Percentiles rank a stretch among this genome's conserved stretches.
These are phyloP conservation scores for Tagetes erecta DNA, from an alignment of 129 eudicot species.

Conservation along the genomic window DNA sequence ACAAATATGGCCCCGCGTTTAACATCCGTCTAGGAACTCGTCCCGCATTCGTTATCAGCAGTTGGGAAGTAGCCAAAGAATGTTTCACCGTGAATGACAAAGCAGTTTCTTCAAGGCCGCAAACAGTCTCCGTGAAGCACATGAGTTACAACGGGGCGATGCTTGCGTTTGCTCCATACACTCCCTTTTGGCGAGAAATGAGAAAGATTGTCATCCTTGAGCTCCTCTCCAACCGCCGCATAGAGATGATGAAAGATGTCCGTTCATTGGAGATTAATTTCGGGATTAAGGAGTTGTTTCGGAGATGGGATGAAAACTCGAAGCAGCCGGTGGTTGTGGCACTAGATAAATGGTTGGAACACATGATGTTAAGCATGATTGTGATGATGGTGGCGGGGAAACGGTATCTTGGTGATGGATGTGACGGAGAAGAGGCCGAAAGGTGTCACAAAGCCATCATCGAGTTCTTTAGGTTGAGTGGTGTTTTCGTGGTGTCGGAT, in stretches of 20 bases:
- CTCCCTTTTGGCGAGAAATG: slow-evolving; percentile 36
- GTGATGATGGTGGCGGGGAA: slow-evolving; percentile 32
- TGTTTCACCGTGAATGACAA: slow-evolving; percentile 5
- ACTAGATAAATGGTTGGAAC: slow-evolving; percentile 10
- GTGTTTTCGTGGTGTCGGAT: slow-evolving; percentile 28
- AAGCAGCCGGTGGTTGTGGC: neutral
- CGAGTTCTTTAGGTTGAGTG: slow-evolving; percentile 30
- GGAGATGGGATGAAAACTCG: slow-evolving; percentile 8
- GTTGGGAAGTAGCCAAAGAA: slow-evolving; percentile 26
- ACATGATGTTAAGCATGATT: slow-evolving; percentile 18
- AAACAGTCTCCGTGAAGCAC: slow-evolving; percentile 17
- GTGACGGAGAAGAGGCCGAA: slow-evolving; percentile 11
- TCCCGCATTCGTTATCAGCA: slow-evolving; percentile 27
- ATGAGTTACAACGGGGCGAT: slow-evolving; percentile 32
- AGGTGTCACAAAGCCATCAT: slow-evolving; percentile 20
- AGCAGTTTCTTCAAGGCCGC: slow-evolving; percentile 25
- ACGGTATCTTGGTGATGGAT: slow-evolving; percentile 19
- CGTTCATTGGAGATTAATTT: slow-evolving; percentile 19
- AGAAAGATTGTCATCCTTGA: slow-evolving; percentile 32
- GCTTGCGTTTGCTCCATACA: slow-evolving; percentile 31
- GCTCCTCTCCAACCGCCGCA: slow-evolving; percentile 33
- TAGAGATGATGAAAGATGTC: slow-evolving; percentile 18
- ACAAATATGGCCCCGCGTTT: slow-evolving; percentile 34
- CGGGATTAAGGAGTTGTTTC: slow-evolving; percentile 11
- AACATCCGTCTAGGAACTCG: slow-evolving; percentile 24